A percentile compares a stretch with the other conserved stretches of the same genome.
Conservation (phyloP, 106 monocot genomes). For the Dioscorea zingiberensis region DNA sequence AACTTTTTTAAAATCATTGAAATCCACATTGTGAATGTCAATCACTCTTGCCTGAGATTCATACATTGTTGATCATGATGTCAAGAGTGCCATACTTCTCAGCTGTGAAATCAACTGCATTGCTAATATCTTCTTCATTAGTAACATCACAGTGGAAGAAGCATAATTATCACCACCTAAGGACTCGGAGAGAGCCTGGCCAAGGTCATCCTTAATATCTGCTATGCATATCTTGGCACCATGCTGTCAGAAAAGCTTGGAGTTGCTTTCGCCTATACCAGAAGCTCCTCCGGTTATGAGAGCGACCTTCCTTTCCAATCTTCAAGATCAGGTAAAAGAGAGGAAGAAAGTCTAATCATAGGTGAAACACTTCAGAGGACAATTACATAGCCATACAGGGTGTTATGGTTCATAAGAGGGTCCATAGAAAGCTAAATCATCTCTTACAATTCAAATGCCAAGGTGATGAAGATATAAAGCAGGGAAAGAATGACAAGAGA, state of each 20-base stretch:
- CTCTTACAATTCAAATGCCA: too few species aligned
- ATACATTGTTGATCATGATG: constrained; percentile 86
- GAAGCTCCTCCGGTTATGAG: constrained; percentile 61
- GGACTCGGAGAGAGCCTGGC: constrained; percentile 32
- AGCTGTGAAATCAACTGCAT: constrained; percentile 43
- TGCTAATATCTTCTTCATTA: constrained; percentile 46
- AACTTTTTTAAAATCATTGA: constrained; percentile 33
- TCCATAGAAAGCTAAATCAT: too few species aligned
- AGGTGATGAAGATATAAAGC: too few species aligned
- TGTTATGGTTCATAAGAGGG: too few species aligned
- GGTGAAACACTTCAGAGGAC: too few species aligned
- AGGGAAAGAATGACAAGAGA: too few species aligned
- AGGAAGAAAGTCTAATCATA: too few species aligned
- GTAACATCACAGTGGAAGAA: constrained; percentile 75
- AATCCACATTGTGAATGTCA: constrained; percentile 36
- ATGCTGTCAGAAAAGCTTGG: constrained; percentile 40
- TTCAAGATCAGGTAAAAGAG: constrained; percentile 7
- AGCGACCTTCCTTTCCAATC: constrained; percentile 61
- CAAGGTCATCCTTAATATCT: constrained; percentile 47
- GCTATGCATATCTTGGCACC: constrained; percentile 47
- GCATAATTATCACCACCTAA: constrained; percentile 41
- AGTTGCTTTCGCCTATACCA: constrained; percentile 54
- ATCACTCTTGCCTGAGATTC: constrained; percentile 17
- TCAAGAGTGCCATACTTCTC: constrained; percentile 58
- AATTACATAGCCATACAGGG: too few species aligned